A percentile compares a stretch with the other conserved stretches of the same genome.
Evolutionary conservation across 208 protist genomes (phyloP).

Genomic region (Acanthamoeba sp.): DNA sequence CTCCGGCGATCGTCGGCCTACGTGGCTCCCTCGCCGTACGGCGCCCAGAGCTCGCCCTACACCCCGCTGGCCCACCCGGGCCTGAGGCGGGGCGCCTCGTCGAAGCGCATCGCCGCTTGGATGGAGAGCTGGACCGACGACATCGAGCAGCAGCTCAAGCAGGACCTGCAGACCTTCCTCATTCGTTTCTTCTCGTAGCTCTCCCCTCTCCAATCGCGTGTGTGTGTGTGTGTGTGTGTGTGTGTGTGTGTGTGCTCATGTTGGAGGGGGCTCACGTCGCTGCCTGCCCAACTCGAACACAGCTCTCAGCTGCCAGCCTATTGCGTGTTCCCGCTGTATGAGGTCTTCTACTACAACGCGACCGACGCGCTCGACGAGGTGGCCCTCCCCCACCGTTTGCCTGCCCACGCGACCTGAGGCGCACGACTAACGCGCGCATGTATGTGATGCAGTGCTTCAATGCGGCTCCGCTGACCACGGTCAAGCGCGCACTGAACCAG

Average conservation of each 20-base stretch:
- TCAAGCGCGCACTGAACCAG: slow-evolving; percentile 1
- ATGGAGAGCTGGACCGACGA: neutral
- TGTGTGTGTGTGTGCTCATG: neutral
- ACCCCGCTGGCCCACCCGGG: neutral
- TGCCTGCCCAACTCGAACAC: neutral
- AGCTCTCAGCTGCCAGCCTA: slow-evolving; percentile 14
- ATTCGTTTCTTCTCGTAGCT: neutral
- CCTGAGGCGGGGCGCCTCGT: neutral
- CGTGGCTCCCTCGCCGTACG: no score
- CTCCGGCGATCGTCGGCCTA: neutral
- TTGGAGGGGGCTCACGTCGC: neutral
- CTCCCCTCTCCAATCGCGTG: no score
- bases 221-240: neutral
- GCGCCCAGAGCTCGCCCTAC: neutral
- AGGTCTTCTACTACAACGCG: neutral
- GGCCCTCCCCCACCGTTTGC: neutral
- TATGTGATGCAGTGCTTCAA: neutral
- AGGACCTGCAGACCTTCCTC: slow-evolving; percentile 26
- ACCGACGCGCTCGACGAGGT: neutral
- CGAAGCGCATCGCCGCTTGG: neutral
- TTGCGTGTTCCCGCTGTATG: neutral
- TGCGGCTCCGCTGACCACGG: slow-evolving; percentile 5
- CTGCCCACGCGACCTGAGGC: neutral
- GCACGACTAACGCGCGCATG: neutral
- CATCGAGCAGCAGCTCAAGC: slow-evolving; percentile 39